Conservation (phyloP, 2,329 filamentous ascomycete genomes). For the Penicillium sp. region DNA sequence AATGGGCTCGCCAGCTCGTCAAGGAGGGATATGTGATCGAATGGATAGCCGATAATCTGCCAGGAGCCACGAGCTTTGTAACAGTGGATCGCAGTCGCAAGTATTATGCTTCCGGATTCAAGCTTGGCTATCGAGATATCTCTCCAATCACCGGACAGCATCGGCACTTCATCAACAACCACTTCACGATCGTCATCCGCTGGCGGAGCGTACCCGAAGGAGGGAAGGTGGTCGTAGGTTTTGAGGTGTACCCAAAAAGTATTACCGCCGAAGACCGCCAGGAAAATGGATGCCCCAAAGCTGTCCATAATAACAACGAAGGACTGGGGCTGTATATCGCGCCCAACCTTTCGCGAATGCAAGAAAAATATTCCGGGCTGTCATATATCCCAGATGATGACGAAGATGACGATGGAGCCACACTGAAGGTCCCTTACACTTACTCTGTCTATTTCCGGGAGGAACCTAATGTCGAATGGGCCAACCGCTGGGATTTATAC, state of each 20-base stretch:
- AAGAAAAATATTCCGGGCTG: conserved; percentile 56
- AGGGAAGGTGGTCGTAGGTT: conserved; percentile 78
- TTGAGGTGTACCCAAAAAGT: conserved; percentile 88
- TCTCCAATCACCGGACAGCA: conserved; percentile 58
- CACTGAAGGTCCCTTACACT: conserved; percentile 73
- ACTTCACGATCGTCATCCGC: conserved; percentile 79
- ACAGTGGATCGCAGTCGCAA: conserved; percentile 79
- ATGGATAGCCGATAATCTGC: conserved; percentile 91
- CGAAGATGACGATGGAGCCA: conserved; percentile 63
- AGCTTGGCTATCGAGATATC: conserved; percentile 73
- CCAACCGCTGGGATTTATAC: conserved; percentile 81
- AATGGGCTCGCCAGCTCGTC: conserved; percentile 68
- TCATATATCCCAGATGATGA: conserved; percentile 59
- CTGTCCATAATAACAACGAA: conserved; percentile 61
- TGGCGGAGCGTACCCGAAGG: conserved; percentile 70
- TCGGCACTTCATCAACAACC: conserved; percentile 78
- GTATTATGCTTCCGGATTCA: conserved; percentile 89
- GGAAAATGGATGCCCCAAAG: conserved; percentile 63
- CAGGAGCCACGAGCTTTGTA: conserved; percentile 83
- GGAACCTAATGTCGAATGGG: conserved; percentile 76
- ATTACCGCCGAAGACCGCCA: conserved; percentile 63
- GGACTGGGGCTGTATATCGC: conserved; percentile 68
- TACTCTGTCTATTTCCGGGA: conserved; percentile 91
- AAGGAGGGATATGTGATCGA: conserved; percentile 80
- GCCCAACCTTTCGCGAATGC: conserved; percentile 58